Conservation (phyloP, 2,329 filamentous ascomycete genomes). For the Fusarium citri region DNA sequence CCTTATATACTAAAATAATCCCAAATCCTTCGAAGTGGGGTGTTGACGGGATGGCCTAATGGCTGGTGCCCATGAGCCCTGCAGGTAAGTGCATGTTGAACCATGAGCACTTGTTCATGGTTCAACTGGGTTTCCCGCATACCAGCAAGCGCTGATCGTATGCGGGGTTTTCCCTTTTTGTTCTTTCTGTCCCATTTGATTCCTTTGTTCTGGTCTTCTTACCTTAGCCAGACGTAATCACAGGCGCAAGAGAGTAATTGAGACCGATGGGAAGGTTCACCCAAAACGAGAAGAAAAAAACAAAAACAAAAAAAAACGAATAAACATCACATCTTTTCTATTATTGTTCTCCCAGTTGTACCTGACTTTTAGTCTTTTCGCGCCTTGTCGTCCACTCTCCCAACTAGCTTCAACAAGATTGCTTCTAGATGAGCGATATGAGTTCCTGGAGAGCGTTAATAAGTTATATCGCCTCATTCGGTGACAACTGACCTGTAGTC, state of each 20-base stretch:
- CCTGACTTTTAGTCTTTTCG: neutral
- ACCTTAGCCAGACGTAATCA: neutral
- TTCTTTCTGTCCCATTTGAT: fast-evolving
- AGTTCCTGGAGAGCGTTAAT: neutral
- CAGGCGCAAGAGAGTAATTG: neutral
- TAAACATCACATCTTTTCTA: neutral
- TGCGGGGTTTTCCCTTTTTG: neutral
- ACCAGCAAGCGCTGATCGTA: neutral
- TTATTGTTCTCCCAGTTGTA: conserved; percentile 1
- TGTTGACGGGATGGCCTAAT: conserved; percentile 23
- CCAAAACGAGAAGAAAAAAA: neutral
- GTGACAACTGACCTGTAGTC: neutral
- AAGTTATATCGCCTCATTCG: fast-evolving
- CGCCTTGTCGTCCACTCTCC: neutral
- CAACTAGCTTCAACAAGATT: fast-evolving
- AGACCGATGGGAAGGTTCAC: neutral
- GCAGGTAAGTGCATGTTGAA: conserved; percentile 10
- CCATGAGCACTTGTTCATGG: neutral
- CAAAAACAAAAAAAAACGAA: neutral
- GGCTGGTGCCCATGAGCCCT: conserved; percentile 18
- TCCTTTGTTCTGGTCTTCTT: neutral
- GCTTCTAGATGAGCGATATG: neutral
- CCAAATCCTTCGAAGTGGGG: neutral
- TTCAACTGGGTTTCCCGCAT: conserved; percentile 1
- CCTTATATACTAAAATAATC: neutral